A percentile compares a stretch with the other conserved stretches of the same genome.
Conservation (phyloP, 73 alveolate genomes). For the Durusdinium trenchii region DNA sequence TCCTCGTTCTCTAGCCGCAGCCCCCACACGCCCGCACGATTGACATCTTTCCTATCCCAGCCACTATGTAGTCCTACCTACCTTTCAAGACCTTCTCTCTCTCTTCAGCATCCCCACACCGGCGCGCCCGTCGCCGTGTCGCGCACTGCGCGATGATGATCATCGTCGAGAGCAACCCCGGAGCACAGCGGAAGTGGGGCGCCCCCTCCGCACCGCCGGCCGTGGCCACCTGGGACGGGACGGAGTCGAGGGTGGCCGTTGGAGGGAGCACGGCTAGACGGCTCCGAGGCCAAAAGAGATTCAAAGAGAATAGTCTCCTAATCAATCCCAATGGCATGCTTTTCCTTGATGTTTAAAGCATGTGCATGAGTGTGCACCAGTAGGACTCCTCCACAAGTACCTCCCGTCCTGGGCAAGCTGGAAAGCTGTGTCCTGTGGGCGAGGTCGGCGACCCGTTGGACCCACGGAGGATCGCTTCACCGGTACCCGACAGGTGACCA, state of each 20-base stretch:
- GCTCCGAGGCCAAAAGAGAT: no score
- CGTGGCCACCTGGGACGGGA: slow-evolving; percentile 16
- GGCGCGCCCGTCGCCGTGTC: background rate
- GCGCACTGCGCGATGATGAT: slow-evolving; percentile 78
- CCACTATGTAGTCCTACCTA: background rate
- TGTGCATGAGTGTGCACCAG: no score
- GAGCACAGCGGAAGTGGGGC: slow-evolving; percentile 63
- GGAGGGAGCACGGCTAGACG: background rate
- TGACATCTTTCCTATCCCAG: background rate
- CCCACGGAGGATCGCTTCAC: no score
- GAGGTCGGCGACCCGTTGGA: no score
- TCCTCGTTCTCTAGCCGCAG: background rate
- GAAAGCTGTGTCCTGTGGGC: no score
- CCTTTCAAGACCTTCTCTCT: background rate
- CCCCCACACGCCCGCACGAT: background rate
- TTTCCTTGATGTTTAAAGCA: no score
- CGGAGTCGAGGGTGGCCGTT: background rate
- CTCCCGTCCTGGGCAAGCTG: no score
- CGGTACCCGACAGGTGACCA: no score
- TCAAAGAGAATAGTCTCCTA: no score
- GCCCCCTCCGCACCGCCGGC: background rate
- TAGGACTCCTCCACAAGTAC: no score
- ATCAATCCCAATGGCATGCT: no score
- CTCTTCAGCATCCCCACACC: background rate
- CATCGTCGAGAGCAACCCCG: slow-evolving; percentile 70